Conservation (phyloP, 176 grass and related monocot species). For the Leersia perrieri region DNA sequence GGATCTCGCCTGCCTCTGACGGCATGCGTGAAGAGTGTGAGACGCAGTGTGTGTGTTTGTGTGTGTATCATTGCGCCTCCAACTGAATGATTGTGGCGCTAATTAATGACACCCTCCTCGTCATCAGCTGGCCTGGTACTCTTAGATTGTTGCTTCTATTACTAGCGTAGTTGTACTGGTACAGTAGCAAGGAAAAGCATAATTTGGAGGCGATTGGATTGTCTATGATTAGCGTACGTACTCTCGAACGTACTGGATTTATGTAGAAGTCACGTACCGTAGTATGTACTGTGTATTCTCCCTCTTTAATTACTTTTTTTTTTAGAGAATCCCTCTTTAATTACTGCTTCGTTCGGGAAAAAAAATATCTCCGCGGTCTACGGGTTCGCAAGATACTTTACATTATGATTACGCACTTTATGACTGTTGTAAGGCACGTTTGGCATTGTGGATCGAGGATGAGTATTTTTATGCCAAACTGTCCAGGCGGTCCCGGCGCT, state of each 20-base stretch:
- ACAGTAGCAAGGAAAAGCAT: neutral
- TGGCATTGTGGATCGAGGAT: neutral
- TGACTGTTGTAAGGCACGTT: neutral
- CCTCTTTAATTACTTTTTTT: neutral
- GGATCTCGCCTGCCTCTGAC: neutral
- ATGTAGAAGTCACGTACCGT: neutral
- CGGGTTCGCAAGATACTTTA: neutral
- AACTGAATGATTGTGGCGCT: slow-evolving; percentile 10
- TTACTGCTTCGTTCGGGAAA: neutral
- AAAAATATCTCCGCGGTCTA: neutral
- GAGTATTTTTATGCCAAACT: neutral
- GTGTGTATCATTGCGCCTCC: neutral
- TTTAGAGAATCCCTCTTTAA: too few species aligned
- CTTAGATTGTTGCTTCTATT: too few species aligned
- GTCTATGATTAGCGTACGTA: neutral
- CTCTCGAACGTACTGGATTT: neutral
- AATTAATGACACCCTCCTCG: neutral
- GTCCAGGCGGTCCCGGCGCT: neutral
- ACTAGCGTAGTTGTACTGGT: neutral
- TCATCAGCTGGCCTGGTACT: neutral
- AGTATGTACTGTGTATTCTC: neutral
- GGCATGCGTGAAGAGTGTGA: neutral
- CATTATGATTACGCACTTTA: neutral
- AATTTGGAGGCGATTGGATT: neutral
- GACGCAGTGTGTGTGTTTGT: too few species aligned